phyloP scores from a whole-genome alignment of 306 rosid genomes.

The Begonia fuchsioides region DNA sequence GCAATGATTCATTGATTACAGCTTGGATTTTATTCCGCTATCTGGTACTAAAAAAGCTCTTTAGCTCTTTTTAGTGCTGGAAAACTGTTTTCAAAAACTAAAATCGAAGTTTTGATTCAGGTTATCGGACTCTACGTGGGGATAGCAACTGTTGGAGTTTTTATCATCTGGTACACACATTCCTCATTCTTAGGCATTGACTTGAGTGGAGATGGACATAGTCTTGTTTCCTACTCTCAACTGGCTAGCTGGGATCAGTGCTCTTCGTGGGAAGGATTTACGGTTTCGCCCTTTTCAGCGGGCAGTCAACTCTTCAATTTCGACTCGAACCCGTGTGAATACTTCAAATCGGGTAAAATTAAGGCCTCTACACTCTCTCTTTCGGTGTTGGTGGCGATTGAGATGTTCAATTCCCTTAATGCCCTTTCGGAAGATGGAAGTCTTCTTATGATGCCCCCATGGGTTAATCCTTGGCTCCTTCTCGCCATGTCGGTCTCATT shows the following conservation, averaged over 20 bases:
- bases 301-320: conserved; percentile 41
- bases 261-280: conserved; percentile 51
- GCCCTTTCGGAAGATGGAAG: conserved; percentile 73
- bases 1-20: conserved; percentile 63
- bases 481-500: conserved; percentile 87
- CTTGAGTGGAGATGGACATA: conserved; percentile 72
- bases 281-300: conserved; percentile 82
- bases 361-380: conserved; percentile 85
- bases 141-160: conserved; percentile 75
- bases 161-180: conserved; percentile 78
- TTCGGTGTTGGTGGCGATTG: conserved; percentile 84
- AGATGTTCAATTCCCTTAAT: conserved; percentile 93
- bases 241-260: conserved; percentile 88
- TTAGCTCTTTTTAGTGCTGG: no score
- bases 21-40: conserved; percentile 91
- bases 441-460: conserved; percentile 85
- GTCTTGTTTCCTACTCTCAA: conserved; percentile 72
- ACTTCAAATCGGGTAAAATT: conserved; percentile 62
- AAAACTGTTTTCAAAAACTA: not conserved
- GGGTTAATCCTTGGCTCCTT: conserved; percentile 97
- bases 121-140: conserved; percentile 85
- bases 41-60: no score
- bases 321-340: conserved; percentile 51
- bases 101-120: conserved; percentile 17
- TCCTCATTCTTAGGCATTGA: conserved; percentile 81